A percentile compares a stretch with the other conserved stretches of the same genome.
phyloP scores from a whole-genome alignment of 495 filamentous ascomycete species.

The Penicillium odoratum region DNA sequence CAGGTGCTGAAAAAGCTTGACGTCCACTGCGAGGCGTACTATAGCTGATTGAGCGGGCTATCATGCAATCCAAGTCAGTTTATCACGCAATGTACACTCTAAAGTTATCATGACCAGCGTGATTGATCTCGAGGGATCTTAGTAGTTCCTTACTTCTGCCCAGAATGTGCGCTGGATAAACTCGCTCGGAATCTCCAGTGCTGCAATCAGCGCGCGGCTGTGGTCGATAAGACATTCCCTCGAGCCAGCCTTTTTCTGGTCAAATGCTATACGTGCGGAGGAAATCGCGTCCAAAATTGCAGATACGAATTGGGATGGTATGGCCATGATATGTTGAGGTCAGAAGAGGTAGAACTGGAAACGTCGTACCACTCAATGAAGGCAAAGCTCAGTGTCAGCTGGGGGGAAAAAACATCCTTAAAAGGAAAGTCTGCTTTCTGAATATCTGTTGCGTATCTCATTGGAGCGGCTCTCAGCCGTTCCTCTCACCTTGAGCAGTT shows the following conservation, averaged over 20 bases:
- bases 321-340: too few species aligned
- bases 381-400: too few species aligned
- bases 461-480: too few species aligned
- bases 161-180: constrained; percentile 40
- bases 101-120: too few species aligned
- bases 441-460: too few species aligned
- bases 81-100: too few species aligned
- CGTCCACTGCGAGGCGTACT: constrained; percentile 35
- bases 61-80: background rate
- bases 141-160: constrained; percentile 34
- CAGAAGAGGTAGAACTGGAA: too few species aligned
- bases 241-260: constrained; percentile 32
- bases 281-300: constrained; percentile 15
- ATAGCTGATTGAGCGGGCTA: constrained; percentile 40
- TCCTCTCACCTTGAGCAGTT: too few species aligned
- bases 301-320: background rate
- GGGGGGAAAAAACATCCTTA: too few species aligned
- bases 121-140: too few species aligned
- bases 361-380: too few species aligned
- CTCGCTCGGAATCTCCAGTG: constrained; percentile 38
- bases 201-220: constrained; percentile 30
- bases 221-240: constrained; percentile 37
- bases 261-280: constrained; percentile 23
- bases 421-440: too few species aligned
- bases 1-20: constrained; percentile 36